Evolutionary conservation across 2,329 filamentous ascomycete genomes (phyloP).

Genomic region (Penicillium sp.): DNA sequence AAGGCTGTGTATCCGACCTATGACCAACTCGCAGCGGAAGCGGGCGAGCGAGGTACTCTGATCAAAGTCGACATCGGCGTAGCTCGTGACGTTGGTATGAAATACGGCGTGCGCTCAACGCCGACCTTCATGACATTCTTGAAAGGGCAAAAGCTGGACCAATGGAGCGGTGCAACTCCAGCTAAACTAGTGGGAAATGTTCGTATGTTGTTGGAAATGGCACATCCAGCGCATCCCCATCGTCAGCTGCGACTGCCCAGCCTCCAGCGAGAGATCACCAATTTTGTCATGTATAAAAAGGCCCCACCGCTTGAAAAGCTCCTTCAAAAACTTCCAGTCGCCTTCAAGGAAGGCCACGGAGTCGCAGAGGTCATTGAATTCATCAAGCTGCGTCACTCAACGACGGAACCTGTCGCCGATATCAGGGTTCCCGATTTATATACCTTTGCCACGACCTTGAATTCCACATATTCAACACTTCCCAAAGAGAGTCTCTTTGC

Average conservation of each 20-base stretch:
- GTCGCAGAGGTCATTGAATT: slow-evolving; percentile 68
- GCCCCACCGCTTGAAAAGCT: slow-evolving; percentile 81
- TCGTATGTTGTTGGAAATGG: slow-evolving; percentile 70
- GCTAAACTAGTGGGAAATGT: slow-evolving; percentile 68
- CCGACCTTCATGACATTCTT: slow-evolving; percentile 88
- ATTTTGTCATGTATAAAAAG: slow-evolving; percentile 74
- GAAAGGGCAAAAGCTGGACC: slow-evolving; percentile 69
- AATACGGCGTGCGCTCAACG: slow-evolving; percentile 70
- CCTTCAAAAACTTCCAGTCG: slow-evolving; percentile 69
- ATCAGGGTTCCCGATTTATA: slow-evolving; percentile 69
- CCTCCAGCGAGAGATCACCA: slow-evolving; percentile 62
- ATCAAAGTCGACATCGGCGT: slow-evolving; percentile 79
- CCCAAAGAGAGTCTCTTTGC: slow-evolving; percentile 70
- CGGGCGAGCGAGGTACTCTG: slow-evolving; percentile 65
- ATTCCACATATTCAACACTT: slow-evolving; percentile 54
- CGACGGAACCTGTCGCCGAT: slow-evolving; percentile 58
- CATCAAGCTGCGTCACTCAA: slow-evolving; percentile 57
- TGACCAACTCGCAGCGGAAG: slow-evolving; percentile 73
- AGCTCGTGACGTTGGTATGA: slow-evolving; percentile 62
- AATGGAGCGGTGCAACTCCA: slow-evolving; percentile 77
- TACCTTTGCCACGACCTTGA: slow-evolving; percentile 63
- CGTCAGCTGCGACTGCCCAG: slow-evolving; percentile 67
- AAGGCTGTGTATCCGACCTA: slow-evolving; percentile 79
- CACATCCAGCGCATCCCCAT: slow-evolving; percentile 74
- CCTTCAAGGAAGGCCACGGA: slow-evolving; percentile 56